Evolutionary conservation across 2,329 filamentous ascomycete genomes (phyloP).

Genomic region (Colletotrichum abscissum): DNA sequence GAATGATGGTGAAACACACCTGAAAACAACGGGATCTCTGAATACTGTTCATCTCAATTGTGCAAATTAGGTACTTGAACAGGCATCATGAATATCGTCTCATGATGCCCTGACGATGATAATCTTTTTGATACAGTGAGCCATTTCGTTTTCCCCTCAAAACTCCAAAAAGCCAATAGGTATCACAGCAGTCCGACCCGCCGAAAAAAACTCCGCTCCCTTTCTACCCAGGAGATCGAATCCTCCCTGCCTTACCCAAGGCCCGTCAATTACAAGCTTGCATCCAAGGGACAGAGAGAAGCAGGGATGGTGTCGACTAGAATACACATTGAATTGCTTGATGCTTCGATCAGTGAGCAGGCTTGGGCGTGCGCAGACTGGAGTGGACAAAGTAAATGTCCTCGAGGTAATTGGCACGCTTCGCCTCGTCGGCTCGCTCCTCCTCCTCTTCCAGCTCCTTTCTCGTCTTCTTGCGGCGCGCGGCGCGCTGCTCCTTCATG

Average conservation of each 20-base stretch:
- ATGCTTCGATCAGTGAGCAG: neutral
- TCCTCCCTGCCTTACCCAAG: too few species aligned
- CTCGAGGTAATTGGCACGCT: conserved; percentile 31
- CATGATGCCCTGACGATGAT: neutral
- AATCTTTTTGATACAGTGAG: neutral
- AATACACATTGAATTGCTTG: neutral
- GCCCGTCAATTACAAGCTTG: neutral
- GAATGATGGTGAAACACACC: neutral
- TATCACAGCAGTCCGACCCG: conserved; percentile 18
- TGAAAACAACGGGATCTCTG: neutral
- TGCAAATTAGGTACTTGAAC: neutral
- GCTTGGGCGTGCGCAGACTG: conserved; percentile 25
- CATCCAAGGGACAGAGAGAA: neutral
- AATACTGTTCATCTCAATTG: neutral
- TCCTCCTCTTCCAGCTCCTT: conserved; percentile 27
- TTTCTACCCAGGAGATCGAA: neutral
- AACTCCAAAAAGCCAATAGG: conserved; percentile 29
- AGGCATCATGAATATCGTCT: neutral
- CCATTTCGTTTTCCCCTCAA: conserved; percentile 1
- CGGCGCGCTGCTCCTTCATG: conserved; percentile 20
- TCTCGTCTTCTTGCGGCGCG: conserved; percentile 3
- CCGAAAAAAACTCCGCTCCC: conserved; percentile 21
- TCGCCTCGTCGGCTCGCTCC: conserved; percentile 28
- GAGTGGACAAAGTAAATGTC: conserved; percentile 28
- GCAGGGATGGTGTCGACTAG: neutral